These are phyloP conservation scores for Xylaria bambusicola DNA, from an alignment of 495 filamentous ascomycete species.

Conservation along the genomic window DNA sequence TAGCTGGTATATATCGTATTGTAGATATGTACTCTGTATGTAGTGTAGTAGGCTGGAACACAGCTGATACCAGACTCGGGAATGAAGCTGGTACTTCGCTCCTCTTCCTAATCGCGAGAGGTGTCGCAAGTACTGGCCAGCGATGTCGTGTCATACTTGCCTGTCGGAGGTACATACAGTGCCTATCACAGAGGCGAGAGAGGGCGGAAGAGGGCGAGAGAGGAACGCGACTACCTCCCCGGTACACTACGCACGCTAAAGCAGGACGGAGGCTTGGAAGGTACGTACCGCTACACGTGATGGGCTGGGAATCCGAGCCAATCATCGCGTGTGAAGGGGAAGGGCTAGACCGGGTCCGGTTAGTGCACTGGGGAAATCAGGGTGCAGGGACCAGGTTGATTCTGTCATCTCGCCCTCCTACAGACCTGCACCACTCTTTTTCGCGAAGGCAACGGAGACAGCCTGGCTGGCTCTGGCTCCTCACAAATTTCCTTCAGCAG, in stretches of 20 bases:
- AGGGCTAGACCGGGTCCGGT: conserved; percentile 3
- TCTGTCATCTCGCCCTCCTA: conserved; percentile 22
- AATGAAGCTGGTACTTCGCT: no score
- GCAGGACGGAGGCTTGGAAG: not conserved
- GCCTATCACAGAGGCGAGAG: no score
- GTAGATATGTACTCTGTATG: no score
- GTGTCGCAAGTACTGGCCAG: no score
- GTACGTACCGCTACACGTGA: conserved; percentile 17
- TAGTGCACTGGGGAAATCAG: conserved; percentile 5
- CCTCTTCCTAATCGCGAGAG: no score
- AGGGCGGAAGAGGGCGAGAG: no score
- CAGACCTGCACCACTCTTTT: conserved; percentile 22
- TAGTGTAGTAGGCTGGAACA: conserved; percentile 7
- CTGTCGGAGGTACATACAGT: no score
- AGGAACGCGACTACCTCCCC: not conserved
- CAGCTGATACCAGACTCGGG: conserved; percentile 6
- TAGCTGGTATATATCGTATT: no score
- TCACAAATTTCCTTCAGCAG: conserved; percentile 28
- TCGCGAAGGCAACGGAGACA: conserved; percentile 26
- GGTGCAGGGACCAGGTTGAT: conserved; percentile 21
- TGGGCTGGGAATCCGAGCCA: not conserved
- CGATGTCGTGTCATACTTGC: no score
- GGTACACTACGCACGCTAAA: no score
- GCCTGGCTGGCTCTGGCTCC: conserved; percentile 25
- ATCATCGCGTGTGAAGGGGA: not conserved